These are phyloP conservation scores for Phytophthora pseudosyringae DNA, from an alignment of 352 stramenopile species.

Conservation along the genomic window DNA sequence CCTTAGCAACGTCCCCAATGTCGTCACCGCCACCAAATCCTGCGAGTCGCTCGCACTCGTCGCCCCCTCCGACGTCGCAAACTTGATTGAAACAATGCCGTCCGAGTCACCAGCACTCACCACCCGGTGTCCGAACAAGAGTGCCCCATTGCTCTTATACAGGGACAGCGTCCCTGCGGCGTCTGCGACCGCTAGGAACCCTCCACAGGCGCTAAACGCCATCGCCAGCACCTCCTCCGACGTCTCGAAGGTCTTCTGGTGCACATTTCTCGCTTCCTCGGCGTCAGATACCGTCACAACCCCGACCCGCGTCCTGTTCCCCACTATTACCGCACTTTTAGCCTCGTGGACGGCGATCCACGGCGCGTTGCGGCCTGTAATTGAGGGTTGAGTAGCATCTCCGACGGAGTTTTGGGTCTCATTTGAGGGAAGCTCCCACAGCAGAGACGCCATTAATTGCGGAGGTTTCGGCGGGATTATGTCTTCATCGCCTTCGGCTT, in stretches of 20 bases:
- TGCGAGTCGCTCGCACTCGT: slow-evolving; percentile 16
- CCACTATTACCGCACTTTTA: slow-evolving; percentile 19
- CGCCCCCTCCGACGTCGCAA: slow-evolving; percentile 11
- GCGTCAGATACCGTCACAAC: neutral
- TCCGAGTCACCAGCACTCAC: slow-evolving; percentile 12
- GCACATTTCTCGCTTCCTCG: neutral
- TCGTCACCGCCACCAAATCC: slow-evolving; percentile 42
- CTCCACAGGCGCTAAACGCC: slow-evolving; percentile 44
- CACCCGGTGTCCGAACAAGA: slow-evolving; percentile 27
- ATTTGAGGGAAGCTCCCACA: slow-evolving; percentile 10
- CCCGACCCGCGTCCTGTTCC: slow-evolving; percentile 7
- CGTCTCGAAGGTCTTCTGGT: slow-evolving; percentile 26
- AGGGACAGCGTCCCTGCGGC: slow-evolving; percentile 31
- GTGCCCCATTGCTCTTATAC: slow-evolving; percentile 34
- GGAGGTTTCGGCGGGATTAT: neutral
- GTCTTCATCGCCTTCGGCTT: neutral
- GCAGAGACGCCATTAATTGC: slow-evolving; percentile 5
- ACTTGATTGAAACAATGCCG: slow-evolving; percentile 23
- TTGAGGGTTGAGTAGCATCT: neutral
- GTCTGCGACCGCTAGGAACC: slow-evolving; percentile 43
- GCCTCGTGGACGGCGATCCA: slow-evolving; percentile 22
- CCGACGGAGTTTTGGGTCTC: neutral
- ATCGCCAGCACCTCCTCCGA: slow-evolving; percentile 29
- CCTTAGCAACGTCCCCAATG: slow-evolving; percentile 22
- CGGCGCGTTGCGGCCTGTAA: slow-evolving; percentile 10